Percentiles rank a stretch among this genome's conserved stretches.
These are phyloP conservation scores for Geranium rotundifolium DNA, from an alignment of 345 rosid genomes.

Conservation along the genomic window DNA sequence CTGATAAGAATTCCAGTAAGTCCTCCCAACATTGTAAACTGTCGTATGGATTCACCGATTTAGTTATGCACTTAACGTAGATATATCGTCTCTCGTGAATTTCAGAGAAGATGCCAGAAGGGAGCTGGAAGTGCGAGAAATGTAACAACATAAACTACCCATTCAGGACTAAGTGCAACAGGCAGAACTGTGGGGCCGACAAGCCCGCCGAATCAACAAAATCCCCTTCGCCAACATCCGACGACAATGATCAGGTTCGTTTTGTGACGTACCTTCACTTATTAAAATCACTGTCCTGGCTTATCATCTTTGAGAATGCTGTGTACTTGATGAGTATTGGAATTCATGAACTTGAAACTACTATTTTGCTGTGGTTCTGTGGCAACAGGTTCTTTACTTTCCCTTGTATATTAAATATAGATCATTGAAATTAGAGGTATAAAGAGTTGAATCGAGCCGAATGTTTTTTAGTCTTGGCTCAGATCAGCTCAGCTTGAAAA, in stretches of 20 bases:
- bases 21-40: slow-evolving; percentile 1
- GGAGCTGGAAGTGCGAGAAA: slow-evolving; percentile 99
- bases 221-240: slow-evolving; percentile 52
- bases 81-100: slow-evolving; percentile 8
- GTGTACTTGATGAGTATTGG: not conserved
- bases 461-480: too few species aligned
- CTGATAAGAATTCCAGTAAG: slow-evolving; percentile 81
- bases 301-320: slow-evolving; percentile 16
- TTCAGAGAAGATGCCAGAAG: slow-evolving; percentile 91
- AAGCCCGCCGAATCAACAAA: slow-evolving; percentile 56
- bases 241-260: slow-evolving; percentile 90
- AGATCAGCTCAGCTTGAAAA: too few species aligned
- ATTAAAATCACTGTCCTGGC: slow-evolving; percentile 14
- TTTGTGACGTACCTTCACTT: slow-evolving; percentile 19
- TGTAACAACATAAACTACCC: slow-evolving; percentile 95
- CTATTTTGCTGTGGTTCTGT: not conserved
- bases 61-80: slow-evolving; percentile 9
- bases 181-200: slow-evolving; percentile 97
- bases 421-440: too few species aligned
- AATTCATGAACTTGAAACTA: not conserved
- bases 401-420: not conserved
- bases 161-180: slow-evolving; percentile 90
- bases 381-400: slow-evolving; percentile 10
- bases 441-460: too few species aligned
- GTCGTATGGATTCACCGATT: slow-evolving; percentile 4